These are phyloP conservation scores for Sicyos edulis DNA, from an alignment of 306 rosid species.

Conservation along the genomic window DNA sequence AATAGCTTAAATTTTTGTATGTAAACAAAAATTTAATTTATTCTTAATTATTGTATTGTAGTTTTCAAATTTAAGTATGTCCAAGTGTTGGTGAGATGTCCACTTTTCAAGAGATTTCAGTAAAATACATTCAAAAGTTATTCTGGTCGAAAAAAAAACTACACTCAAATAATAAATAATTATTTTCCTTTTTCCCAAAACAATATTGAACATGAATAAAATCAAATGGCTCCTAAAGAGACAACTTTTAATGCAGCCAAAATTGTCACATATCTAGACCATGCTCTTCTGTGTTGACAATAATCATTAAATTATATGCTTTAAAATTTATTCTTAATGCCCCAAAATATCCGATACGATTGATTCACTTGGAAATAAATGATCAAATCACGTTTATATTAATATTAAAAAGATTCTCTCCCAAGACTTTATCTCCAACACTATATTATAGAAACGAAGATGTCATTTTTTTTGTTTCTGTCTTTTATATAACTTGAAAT, in stretches of 20 bases:
- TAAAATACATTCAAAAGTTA: background rate
- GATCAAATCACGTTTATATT: background rate
- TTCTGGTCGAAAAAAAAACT: background rate
- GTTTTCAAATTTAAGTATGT: background rate
- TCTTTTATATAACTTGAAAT: too few relatives aligned
- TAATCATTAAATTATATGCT: background rate
- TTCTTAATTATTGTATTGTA: background rate
- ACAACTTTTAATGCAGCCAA: constrained; percentile 1
- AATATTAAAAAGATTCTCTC: too few relatives aligned
- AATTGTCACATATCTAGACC: constrained; percentile 9
- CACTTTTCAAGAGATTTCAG: background rate
- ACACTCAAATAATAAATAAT: background rate
- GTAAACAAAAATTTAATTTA: background rate
- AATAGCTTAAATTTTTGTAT: background rate
- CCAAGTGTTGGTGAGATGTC: background rate
- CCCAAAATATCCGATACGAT: background rate
- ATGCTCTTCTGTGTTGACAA: background rate
- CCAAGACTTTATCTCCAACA: too few relatives aligned
- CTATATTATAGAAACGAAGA: too few relatives aligned
- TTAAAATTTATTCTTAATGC: background rate
- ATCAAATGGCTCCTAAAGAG: background rate
- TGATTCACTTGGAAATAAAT: background rate
- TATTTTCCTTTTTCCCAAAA: background rate
- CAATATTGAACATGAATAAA: background rate
- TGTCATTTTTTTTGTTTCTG: too few relatives aligned